Evolutionary conservation across 2,329 filamentous ascomycete genomes (phyloP).

Genomic region (Juglanconis juglandina): DNA sequence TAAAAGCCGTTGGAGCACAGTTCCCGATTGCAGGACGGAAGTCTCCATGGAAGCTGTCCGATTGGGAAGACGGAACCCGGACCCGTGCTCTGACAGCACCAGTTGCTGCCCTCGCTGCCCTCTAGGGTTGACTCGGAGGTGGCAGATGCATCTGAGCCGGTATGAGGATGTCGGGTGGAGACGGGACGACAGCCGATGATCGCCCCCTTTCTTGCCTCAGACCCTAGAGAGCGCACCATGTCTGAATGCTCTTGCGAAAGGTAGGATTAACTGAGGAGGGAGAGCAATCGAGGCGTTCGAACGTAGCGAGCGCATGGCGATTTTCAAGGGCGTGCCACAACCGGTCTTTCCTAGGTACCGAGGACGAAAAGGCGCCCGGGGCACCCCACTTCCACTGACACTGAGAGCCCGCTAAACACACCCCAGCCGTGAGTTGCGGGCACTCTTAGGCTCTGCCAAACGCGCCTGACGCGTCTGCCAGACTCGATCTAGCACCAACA

Average conservation of each 20-base stretch:
- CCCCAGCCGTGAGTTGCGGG: background rate
- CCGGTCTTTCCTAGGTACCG: too few relatives aligned
- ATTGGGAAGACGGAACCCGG: background rate
- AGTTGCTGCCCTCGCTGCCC: background rate
- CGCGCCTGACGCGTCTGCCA: slow-evolving; percentile 14
- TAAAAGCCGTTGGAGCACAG: background rate
- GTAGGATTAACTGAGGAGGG: too few relatives aligned
- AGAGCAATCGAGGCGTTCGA: too few relatives aligned
- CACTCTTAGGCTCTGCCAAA: background rate
- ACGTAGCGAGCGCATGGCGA: too few relatives aligned
- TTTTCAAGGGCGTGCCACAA: too few relatives aligned
- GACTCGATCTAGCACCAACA: background rate
- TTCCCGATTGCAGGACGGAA: background rate
- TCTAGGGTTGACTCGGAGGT: background rate
- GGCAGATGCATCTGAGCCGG: background rate
- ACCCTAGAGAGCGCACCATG: too few relatives aligned
- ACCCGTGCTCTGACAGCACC: background rate
- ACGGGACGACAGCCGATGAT: background rate
- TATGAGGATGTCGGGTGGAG: background rate
- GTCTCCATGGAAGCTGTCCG: background rate
- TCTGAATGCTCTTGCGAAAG: too few relatives aligned
- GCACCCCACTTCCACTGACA: too few relatives aligned
- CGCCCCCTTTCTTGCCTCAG: too few relatives aligned
- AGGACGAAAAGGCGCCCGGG: too few relatives aligned
- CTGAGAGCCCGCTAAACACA: background rate